Percentiles rank a stretch among this genome's conserved stretches.
phyloP scores from a whole-genome alignment of 2,329 filamentous ascomycete genomes.

The Phialocephala subalpina region DNA sequence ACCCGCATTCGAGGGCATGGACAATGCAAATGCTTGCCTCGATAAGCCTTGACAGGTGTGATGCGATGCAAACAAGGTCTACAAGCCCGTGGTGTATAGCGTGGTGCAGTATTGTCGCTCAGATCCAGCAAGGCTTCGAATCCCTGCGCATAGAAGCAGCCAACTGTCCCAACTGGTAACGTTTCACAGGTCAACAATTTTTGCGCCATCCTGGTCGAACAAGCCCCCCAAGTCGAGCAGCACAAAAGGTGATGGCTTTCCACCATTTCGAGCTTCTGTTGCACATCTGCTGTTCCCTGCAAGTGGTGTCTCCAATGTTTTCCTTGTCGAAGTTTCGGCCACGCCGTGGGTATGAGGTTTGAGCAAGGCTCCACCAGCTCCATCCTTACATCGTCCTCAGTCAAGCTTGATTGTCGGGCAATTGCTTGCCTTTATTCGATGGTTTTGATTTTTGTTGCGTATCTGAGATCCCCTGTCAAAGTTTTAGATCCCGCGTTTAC shows the following conservation, averaged over 20 bases:
- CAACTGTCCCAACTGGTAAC: conserved; percentile 16
- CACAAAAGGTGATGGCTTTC: conserved; percentile 21
- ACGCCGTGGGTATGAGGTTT: neutral
- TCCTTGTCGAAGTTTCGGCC: conserved; percentile 4
- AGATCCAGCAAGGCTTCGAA: conserved; percentile 10
- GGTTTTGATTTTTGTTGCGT: conserved; percentile 12
- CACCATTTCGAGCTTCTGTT: conserved; percentile 17
- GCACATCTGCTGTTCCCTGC: conserved; percentile 23
- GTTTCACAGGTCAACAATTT: conserved; percentile 14
- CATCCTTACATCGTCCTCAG: conserved; percentile 12
- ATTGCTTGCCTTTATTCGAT: conserved; percentile 5
- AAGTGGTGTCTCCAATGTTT: conserved; percentile 5
- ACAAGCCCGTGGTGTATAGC: conserved; percentile 4
- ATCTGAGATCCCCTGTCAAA: conserved; percentile 17
- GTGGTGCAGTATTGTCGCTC: conserved; percentile 7
- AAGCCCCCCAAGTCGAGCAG: conserved; percentile 24
- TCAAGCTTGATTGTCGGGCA: conserved; percentile 1
- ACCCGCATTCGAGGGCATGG: conserved; percentile 4
- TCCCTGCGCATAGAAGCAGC: conserved; percentile 17
- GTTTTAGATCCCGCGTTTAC: conserved; percentile 16
- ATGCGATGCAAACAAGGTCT: neutral
- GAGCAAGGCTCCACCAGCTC: conserved; percentile 8
- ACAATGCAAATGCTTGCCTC: neutral
- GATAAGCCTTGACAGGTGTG: neutral
- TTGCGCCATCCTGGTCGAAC: conserved; percentile 18